Conservation (phyloP, 1,284 basidiomycete genomes). For the Ustilago curta region DNA sequence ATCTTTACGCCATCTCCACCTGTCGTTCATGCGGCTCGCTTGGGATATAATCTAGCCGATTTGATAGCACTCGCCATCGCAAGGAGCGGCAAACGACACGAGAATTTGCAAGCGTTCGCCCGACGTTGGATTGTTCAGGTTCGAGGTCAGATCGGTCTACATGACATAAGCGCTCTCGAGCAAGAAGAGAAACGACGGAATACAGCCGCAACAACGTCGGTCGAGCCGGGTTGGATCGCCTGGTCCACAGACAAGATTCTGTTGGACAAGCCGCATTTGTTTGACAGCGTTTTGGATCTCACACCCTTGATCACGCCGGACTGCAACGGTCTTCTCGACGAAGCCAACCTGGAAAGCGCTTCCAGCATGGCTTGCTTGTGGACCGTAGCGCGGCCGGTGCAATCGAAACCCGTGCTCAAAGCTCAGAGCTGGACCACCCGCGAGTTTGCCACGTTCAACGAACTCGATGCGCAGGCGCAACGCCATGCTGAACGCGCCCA, state of each 20-base stretch:
- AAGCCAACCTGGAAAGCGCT: slow-evolving; percentile 24
- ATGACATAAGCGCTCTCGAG: slow-evolving; percentile 51
- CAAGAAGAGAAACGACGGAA: slow-evolving; percentile 31
- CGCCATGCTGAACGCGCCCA: slow-evolving; percentile 37
- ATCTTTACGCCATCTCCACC: slow-evolving; percentile 55
- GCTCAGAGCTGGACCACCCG: slow-evolving; percentile 52
- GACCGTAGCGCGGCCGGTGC: slow-evolving; percentile 14
- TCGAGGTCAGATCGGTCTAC: slow-evolving; percentile 57
- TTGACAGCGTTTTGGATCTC: slow-evolving; percentile 58
- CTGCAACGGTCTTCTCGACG: slow-evolving; percentile 32
- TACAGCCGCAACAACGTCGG: background rate
- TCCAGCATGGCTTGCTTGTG: slow-evolving; percentile 18
- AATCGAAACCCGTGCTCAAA: slow-evolving; percentile 32
- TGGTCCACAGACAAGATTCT: slow-evolving; percentile 62
- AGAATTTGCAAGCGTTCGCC: slow-evolving; percentile 27
- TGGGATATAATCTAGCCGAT: slow-evolving; percentile 57
- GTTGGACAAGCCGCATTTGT: slow-evolving; percentile 57
- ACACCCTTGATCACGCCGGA: slow-evolving; percentile 37
- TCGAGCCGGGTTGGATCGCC: slow-evolving; percentile 53
- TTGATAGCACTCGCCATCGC: slow-evolving; percentile 33
- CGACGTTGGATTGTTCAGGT: slow-evolving; percentile 29
- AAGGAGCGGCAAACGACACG: slow-evolving; percentile 27
- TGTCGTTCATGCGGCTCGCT: slow-evolving; percentile 34
- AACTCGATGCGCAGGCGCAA: slow-evolving; percentile 52
- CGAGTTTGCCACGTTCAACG: slow-evolving; percentile 59